These are phyloP conservation scores for Thermomyces lanuginosus DNA, from an alignment of 2,329 filamentous ascomycete genomes.

Conservation along the genomic window DNA sequence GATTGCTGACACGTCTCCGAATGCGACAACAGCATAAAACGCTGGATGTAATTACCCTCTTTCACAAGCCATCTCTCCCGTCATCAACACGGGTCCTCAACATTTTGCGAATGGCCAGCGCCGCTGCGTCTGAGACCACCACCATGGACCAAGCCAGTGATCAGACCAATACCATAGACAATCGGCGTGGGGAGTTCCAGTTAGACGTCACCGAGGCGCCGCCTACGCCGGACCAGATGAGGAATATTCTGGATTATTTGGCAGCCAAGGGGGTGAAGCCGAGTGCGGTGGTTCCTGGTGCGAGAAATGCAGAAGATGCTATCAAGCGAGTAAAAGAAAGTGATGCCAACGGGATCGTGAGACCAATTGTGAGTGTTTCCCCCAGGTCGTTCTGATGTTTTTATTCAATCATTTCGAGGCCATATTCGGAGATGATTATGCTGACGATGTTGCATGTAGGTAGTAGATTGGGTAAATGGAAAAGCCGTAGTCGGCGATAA, in stretches of 20 bases:
- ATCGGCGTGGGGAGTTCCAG: constrained; percentile 56
- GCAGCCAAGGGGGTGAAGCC: constrained; percentile 47
- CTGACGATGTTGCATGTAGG: constrained; percentile 14
- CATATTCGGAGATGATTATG: constrained; percentile 3
- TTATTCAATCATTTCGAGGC: background rate
- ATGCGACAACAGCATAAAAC: constrained; percentile 46
- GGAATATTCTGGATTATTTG: constrained; percentile 65
- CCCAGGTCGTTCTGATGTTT: too few relatives aligned
- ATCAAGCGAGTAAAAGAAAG: constrained; percentile 60
- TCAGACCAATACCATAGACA: constrained; percentile 41
- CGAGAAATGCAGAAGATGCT: constrained; percentile 58
- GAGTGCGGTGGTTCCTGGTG: constrained; percentile 57
- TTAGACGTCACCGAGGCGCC: constrained; percentile 65
- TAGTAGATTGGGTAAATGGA: constrained; percentile 90
- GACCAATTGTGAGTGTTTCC: constrained; percentile 52
- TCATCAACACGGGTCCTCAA: constrained; percentile 57
- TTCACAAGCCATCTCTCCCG: constrained; percentile 65
- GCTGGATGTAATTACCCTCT: constrained; percentile 85
- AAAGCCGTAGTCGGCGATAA: constrained; percentile 60
- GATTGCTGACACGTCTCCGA: background rate
- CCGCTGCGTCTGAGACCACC: constrained; percentile 48
- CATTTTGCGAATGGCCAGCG: constrained; percentile 65
- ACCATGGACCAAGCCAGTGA: constrained; percentile 61
- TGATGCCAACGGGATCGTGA: constrained; percentile 45
- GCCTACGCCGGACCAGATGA: constrained; percentile 69